Evolutionary conservation across 192 early-diverging fungal species (phyloP).

Genomic region (Rhizophagus clarus): DNA sequence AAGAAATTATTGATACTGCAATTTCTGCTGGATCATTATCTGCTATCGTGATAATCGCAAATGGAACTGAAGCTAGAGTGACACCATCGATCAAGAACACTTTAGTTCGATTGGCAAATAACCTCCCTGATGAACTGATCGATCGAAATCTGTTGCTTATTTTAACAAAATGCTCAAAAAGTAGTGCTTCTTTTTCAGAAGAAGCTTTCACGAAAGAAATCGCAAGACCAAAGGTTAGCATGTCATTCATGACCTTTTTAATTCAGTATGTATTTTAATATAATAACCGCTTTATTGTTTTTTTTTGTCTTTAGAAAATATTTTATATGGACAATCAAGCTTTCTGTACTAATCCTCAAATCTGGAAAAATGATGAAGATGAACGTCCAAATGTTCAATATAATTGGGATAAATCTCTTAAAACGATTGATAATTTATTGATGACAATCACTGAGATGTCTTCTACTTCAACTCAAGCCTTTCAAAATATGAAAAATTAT

Average conservation of each 20-base stretch:
- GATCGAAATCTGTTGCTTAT: neutral
- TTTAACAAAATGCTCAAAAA: constrained; percentile 25
- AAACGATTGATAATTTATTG: neutral
- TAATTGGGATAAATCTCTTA: constrained; percentile 8
- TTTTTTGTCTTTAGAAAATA: neutral
- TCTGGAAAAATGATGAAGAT: constrained; percentile 17
- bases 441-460: neutral
- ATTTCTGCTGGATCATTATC: constrained; percentile 20
- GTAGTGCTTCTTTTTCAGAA: constrained; percentile 1
- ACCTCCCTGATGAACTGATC: neutral
- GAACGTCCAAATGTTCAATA: neutral
- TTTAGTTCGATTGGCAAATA: constrained; percentile 15
- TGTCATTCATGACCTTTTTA: neutral
- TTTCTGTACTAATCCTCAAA: constrained; percentile 9
- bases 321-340: constrained; percentile 7
- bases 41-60: constrained; percentile 1
- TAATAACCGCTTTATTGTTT: neutral
- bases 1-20: constrained; percentile 6
- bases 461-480: constrained; percentile 1
- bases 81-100: constrained; percentile 3
- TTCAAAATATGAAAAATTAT: neutral
- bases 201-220: constrained; percentile 1
- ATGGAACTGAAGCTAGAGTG: constrained; percentile 24
- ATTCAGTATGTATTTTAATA: neutral
- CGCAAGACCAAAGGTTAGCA: constrained; percentile 8